Conservation (phyloP, 345 rosid species). For the Eucalyptus sp. region DNA sequence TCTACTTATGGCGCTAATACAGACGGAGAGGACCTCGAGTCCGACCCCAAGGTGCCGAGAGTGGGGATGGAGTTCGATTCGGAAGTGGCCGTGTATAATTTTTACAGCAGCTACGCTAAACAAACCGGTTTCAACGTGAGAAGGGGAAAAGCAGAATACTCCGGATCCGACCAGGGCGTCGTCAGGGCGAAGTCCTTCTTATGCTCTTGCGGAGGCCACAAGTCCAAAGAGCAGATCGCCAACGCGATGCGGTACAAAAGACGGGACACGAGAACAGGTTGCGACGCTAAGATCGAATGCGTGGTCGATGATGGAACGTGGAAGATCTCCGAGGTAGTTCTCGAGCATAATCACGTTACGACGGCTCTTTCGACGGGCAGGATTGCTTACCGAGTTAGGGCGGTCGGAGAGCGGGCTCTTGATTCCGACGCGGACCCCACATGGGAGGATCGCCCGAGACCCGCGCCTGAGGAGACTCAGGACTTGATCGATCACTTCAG, state of each 20-base stretch:
- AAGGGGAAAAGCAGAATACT: neutral
- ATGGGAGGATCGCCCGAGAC: neutral
- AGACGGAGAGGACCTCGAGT: neutral
- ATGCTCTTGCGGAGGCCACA: neutral
- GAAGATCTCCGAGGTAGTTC: neutral
- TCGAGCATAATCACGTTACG: neutral
- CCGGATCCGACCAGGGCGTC: neutral
- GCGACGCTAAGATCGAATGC: neutral
- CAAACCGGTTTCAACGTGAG: neutral
- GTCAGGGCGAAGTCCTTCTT: neutral
- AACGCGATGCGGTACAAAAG: neutral
- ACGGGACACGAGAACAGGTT: neutral
- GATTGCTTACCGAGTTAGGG: neutral
- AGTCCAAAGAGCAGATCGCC: neutral
- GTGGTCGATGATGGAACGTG: neutral
- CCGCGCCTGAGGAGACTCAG: neutral
- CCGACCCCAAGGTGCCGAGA: neutral
- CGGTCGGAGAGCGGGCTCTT: neutral
- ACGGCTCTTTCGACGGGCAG: neutral
- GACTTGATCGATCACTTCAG: neutral
- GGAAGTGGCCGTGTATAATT: neutral
- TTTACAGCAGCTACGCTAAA: neutral
- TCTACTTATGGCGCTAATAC: neutral
- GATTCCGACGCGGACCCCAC: neutral
- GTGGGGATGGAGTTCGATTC: neutral